Percentiles rank a stretch among this genome's conserved stretches.
These are phyloP conservation scores for Fusarium concolor DNA, from an alignment of 2,329 filamentous ascomycete genomes.

Conservation along the genomic window DNA sequence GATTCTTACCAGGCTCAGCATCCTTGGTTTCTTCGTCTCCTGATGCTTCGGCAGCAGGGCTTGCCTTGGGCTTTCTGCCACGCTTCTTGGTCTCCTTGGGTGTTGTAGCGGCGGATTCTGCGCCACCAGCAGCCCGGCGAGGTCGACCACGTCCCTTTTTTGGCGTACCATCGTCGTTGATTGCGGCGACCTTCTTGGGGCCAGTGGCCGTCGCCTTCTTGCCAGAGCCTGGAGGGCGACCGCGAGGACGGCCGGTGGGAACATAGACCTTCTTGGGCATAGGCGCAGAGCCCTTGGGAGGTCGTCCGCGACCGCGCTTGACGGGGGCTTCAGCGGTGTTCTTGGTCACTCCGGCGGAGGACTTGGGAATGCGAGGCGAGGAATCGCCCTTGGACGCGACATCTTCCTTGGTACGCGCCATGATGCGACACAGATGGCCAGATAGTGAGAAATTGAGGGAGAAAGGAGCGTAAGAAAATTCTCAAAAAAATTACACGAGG, in stretches of 20 bases:
- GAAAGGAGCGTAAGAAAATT: conserved; percentile 10
- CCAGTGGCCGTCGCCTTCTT: conserved; percentile 40
- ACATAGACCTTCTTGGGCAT: conserved; percentile 48
- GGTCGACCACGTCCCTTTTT: conserved; percentile 47
- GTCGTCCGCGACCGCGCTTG: conserved; percentile 54
- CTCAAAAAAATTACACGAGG: conserved; percentile 22
- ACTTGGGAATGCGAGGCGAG: conserved; percentile 46
- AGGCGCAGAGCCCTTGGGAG: conserved; percentile 50
- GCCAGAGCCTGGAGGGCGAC: conserved; percentile 58
- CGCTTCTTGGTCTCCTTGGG: conserved; percentile 41
- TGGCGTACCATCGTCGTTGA: conserved; percentile 16
- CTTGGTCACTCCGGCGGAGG: conserved; percentile 53
- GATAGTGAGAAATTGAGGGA: background rate
- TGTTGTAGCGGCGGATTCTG: conserved; percentile 26
- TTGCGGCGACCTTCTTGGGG: conserved; percentile 9
- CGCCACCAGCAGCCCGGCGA: conserved; percentile 41
- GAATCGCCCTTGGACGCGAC: conserved; percentile 31
- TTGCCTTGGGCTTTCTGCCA: conserved; percentile 47
- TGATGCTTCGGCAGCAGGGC: conserved; percentile 16
- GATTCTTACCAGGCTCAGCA: conserved; percentile 7
- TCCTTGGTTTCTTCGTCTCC: conserved; percentile 20
- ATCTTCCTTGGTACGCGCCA: conserved; percentile 52
- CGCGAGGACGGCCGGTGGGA: conserved; percentile 60
- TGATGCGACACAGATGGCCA: conserved; percentile 24
- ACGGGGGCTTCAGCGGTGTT: conserved; percentile 55